Base-by-base conservation (phyloP, 2,329 filamentous ascomycete genomes). In the Ophiostoma australiae region DNA sequence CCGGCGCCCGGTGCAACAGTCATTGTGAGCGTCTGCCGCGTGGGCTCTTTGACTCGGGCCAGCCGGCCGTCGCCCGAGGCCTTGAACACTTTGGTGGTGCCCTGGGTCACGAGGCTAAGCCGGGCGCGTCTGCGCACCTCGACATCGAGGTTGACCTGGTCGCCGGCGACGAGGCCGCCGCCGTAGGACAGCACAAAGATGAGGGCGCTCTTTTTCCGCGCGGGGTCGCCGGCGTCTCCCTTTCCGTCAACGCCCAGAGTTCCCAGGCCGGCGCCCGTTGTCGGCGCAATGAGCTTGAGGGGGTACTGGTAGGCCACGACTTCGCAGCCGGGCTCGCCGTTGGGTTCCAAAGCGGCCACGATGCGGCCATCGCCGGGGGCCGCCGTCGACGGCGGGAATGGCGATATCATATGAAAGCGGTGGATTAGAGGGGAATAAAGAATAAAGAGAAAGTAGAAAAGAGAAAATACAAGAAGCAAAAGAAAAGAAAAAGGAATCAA, bases 1-100 rank as follows among this genome's bases (percentile, higher is more conserved):
- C 84, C 85, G 7, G 83, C 86, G 31, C 80, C 82, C 17, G 82
- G 76, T 33, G 82, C 80, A 69, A 91, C 80, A 3, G 79, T 78
- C 41, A 87, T 84, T 15, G 81, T 78, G 72, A 91, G 79, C 0
- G 78, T 82, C 78, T 91, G 89, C 27, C 84, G 82, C 1, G 89
- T 90, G 66, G 69, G 58, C n/a, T 20, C 17, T 4, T 68, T 79
- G 15, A 69, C 69, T 1, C 63, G 71, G n/a, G 69, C 65, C 1
- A 58, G 31, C 1, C 69, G 65, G 23, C 71, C 71, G 23, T 41
- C 58, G 48, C 68, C 68, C 52, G 68, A 68, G 0, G 93, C 91
- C 78, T 95, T 97, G 86, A 97, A 98, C 76, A 99, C 89, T 82
- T 98, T 99, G 72, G 95, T 98, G 80, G 93, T 93, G 69, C 94